A percentile compares a stretch with the other conserved stretches of the same genome.
These are phyloP conservation scores for Colletotrichum musae DNA, from an alignment of 2,329 filamentous ascomycete genomes.

Conservation along the genomic window DNA sequence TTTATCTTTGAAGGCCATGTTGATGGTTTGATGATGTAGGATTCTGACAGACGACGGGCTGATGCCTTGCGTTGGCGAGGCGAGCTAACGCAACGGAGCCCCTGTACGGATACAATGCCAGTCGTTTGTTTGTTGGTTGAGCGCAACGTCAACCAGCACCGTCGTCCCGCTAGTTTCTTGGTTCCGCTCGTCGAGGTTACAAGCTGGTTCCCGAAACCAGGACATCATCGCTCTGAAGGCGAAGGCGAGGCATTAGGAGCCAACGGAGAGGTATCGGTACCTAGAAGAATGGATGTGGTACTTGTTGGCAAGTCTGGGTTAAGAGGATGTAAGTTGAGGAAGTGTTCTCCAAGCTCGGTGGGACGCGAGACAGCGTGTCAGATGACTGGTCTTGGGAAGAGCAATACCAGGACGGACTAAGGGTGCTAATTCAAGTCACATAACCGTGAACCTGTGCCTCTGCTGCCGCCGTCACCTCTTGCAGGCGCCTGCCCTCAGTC, in stretches of 20 bases:
- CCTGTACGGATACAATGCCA: neutral
- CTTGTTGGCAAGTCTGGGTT: constrained; percentile 5
- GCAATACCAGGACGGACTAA: constrained; percentile 32
- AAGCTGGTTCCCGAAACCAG: neutral
- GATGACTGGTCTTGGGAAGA: constrained; percentile 15
- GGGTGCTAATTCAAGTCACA: constrained; percentile 31
- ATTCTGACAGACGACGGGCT: constrained; percentile 24
- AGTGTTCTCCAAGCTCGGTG: neutral
- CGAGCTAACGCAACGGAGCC: constrained; percentile 19
- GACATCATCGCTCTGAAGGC: constrained; percentile 4
- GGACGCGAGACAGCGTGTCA: constrained; percentile 24
- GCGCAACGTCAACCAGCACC: constrained; percentile 29
- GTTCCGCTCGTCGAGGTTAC: constrained; percentile 4
- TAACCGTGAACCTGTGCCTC: constrained; percentile 16
- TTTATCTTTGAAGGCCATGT: constrained; percentile 21
- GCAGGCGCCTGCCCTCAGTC: neutral
- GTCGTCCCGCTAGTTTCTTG: constrained; percentile 8
- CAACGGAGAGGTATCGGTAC: constrained; percentile 3
- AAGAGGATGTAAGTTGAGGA: neutral
- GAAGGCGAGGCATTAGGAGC: constrained; percentile 5
- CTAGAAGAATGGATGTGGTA: constrained; percentile 4
- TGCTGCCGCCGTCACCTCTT: neutral
- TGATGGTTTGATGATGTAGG: constrained; percentile 26
- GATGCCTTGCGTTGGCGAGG: constrained; percentile 23
- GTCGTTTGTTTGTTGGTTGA: constrained; percentile 29